Conservation (phyloP, 768 basidiomycete species). For the Strobilomyces echinocephalus region DNA sequence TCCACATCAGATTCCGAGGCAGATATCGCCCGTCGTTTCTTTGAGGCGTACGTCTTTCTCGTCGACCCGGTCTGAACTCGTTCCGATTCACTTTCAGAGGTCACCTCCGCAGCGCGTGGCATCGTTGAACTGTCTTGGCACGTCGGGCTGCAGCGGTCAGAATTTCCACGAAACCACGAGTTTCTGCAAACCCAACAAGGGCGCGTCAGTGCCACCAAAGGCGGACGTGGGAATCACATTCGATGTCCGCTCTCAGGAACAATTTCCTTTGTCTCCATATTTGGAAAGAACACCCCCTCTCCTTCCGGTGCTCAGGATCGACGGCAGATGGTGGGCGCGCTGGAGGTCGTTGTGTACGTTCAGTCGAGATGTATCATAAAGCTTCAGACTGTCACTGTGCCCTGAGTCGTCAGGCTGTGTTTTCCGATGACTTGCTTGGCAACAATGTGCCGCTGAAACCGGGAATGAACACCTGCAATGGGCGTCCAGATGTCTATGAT, state of each 20-base stretch:
- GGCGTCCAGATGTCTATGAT: neutral
- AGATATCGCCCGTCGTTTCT: constrained; percentile 26
- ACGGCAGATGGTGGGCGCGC: neutral
- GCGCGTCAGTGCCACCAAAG: constrained; percentile 22
- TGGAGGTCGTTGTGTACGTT: neutral
- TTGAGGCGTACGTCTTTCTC: constrained; percentile 26
- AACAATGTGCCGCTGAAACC: neutral
- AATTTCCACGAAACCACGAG: constrained; percentile 1
- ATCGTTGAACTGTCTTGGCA: constrained; percentile 14
- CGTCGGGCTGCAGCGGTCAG: constrained; percentile 13
- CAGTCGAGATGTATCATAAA: neutral
- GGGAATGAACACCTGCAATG: constrained; percentile 9
- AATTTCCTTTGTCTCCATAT: neutral
- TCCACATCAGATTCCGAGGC: constrained; percentile 17
- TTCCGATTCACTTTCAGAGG: constrained; percentile 27
- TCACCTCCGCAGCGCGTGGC: constrained; percentile 21
- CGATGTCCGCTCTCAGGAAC: constrained; percentile 5
- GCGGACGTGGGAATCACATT: constrained; percentile 15
- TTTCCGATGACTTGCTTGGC: neutral
- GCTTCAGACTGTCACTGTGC: neutral
- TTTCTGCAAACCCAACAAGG: constrained; percentile 6
- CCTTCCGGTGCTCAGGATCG: neutral
- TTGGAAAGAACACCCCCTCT: constrained; percentile 14
- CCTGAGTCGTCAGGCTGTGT: neutral
- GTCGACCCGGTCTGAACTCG: constrained; percentile 17